These are phyloP conservation scores for Sonneratia alba DNA, from an alignment of 345 rosid species.

Conservation along the genomic window DNA sequence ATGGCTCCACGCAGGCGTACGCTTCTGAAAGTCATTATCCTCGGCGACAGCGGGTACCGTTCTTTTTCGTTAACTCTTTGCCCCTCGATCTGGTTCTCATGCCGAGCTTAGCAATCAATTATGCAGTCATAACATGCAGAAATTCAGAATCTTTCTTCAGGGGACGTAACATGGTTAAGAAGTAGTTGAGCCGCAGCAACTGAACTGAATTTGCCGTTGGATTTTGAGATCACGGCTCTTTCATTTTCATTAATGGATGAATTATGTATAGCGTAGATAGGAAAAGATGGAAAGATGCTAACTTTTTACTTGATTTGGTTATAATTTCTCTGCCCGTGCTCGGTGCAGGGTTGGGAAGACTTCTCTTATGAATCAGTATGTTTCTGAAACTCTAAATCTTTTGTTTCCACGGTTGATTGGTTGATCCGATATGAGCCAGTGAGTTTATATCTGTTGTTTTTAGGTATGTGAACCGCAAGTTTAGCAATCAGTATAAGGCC, in stretches of 20 bases:
- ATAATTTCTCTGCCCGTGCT: neutral
- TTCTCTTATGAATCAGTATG: constrained; percentile 21
- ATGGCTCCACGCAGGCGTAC: constrained; percentile 16
- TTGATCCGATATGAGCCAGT: neutral
- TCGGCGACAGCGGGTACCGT: constrained; percentile 20
- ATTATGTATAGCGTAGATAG: neutral
- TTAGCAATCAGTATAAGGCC: constrained; percentile 39
- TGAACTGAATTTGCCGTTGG: neutral
- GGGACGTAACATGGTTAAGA: neutral
- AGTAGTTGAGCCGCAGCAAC: neutral
- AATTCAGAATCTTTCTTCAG: neutral
- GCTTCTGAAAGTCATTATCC: constrained; percentile 17
- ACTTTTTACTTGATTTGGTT: neutral
- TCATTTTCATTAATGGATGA: neutral
- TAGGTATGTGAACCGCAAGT: constrained; percentile 41
- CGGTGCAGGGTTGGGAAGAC: constrained; percentile 21
- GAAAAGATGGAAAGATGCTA: neutral
- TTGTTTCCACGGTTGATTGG: neutral
- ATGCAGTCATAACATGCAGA: neutral
- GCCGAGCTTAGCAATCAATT: neutral
- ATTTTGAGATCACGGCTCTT: constrained; percentile 3
- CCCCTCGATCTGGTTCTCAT: neutral
- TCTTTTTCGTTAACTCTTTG: neutral
- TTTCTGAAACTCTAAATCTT: constrained; percentile 8
- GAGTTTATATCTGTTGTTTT: neutral